phyloP scores from a whole-genome alignment of 768 basidiomycete species.

The Myochromella boudieri region DNA sequence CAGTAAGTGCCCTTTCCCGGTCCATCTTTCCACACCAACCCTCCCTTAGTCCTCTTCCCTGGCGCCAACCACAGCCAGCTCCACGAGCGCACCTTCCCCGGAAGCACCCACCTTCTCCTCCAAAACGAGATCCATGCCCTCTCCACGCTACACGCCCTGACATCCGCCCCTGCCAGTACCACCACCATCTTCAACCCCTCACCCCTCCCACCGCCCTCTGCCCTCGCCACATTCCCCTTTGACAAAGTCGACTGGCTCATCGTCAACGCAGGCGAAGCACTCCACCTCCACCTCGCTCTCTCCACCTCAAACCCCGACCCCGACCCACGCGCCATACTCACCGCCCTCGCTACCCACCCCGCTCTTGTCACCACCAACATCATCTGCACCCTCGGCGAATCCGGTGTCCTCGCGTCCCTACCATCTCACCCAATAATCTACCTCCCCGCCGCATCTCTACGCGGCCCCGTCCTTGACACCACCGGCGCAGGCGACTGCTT shows the following conservation, averaged over 20 bases:
- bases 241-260: conserved; percentile 51
- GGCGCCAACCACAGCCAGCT: conserved; percentile 53
- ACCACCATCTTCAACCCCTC: conserved; percentile 57
- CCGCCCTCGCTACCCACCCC: conserved; percentile 20
- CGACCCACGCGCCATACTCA: conserved; percentile 15
- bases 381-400: conserved; percentile 56
- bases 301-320: conserved; percentile 9
- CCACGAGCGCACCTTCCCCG: conserved; percentile 32
- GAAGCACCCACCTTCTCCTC: conserved; percentile 50
- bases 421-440: conserved; percentile 30
- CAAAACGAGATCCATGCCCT: conserved; percentile 57
- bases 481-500: conserved; percentile 70
- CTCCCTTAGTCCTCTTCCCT: conserved; percentile 48
- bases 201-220: conserved; percentile 42
- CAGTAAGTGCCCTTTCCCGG: conserved; percentile 32
- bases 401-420: conserved; percentile 48
- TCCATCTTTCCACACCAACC: background rate
- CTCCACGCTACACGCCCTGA: conserved; percentile 38
- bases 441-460: conserved; percentile 47
- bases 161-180: conserved; percentile 21
- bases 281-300: conserved; percentile 30
- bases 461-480: conserved; percentile 45
- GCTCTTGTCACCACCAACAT: conserved; percentile 40
- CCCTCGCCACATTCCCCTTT: conserved; percentile 51
- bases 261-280: conserved; percentile 54